A percentile compares a stretch with the other conserved stretches of the same genome.
phyloP scores from a whole-genome alignment of 2,329 filamentous ascomycete genomes.

The Fusarium sp. region DNA sequence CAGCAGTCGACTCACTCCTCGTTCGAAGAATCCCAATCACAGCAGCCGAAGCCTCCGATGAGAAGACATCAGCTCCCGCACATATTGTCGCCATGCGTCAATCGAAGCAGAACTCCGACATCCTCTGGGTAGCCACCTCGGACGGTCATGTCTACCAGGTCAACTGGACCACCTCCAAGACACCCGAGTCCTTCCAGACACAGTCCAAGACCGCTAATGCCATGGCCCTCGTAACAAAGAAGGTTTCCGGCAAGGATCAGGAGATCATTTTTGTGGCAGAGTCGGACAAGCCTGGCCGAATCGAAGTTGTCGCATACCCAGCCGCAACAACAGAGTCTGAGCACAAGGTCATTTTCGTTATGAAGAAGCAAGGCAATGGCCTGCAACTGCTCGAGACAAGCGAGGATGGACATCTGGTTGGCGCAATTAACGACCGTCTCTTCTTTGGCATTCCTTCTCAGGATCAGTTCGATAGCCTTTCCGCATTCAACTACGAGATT shows the following conservation, averaged over 20 bases:
- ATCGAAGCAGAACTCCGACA: slow-evolving; percentile 55
- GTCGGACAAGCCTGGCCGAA: slow-evolving; percentile 49
- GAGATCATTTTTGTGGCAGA: slow-evolving; percentile 63
- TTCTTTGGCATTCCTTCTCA: slow-evolving; percentile 50
- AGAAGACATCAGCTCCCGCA: slow-evolving; percentile 42
- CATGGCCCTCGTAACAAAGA: slow-evolving; percentile 56
- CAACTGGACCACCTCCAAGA: slow-evolving; percentile 64
- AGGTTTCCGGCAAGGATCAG: slow-evolving; percentile 47
- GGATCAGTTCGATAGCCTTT: slow-evolving; percentile 36
- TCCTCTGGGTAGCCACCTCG: slow-evolving; percentile 70
- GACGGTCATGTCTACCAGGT: slow-evolving; percentile 67
- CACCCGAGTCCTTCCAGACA: slow-evolving; percentile 56
- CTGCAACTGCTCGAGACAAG: slow-evolving; percentile 60
- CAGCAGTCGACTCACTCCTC: slow-evolving; percentile 82
- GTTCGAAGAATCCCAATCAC: slow-evolving; percentile 74
- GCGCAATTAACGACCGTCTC: slow-evolving; percentile 52
- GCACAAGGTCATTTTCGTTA: slow-evolving; percentile 52
- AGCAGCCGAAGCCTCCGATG: slow-evolving; percentile 43
- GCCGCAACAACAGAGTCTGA: slow-evolving; percentile 45
- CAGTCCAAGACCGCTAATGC: slow-evolving; percentile 58
- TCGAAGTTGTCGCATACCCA: slow-evolving; percentile 61
- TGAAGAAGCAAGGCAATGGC: slow-evolving; percentile 51
- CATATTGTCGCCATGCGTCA: slow-evolving; percentile 57
- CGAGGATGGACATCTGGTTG: slow-evolving; percentile 66
- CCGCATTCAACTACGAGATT: slow-evolving; percentile 62